Base-by-base conservation (phyloP, 805 yeast species). In the Candida arabinofermentans region DNA sequence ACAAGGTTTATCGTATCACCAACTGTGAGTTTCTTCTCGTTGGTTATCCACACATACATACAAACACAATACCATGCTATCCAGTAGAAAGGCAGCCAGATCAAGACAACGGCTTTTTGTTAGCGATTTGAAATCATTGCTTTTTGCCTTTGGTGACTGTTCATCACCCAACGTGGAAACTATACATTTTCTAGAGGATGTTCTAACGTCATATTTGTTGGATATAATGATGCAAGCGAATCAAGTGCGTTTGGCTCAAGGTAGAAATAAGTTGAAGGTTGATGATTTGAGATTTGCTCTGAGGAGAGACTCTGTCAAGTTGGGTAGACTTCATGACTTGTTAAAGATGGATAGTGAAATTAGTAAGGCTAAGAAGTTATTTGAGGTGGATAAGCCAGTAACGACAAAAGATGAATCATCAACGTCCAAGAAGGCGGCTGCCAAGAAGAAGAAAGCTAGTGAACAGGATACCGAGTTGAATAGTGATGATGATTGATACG, bases 111-210 rank as follows among this genome's bases (percentile, higher is more conserved):
- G 63, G 34, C 52, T 61, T 22, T 69, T 67, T 48, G 53, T 65
- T 21, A 60, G 56, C 36, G 73, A 77, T 46, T 65, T 81, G 24
- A 74, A 76, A 48, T 71, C 84, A 0, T 58, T 84, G 37, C 60
- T 84, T 41, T 84, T 77, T 49, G 89, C 89, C 0, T 83, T 74
- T 58, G 91, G 91, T 1, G 91, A 84, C 54, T 81, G 75, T 2
- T 63, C 75, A n/a, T 71, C 78, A 34, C 91, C 91, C 1, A 67
- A 77, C 34, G 71, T 75, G 10, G 86, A 82, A 43, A 79, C 86
- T 0, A 77, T 81, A 1, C 78, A 79, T 26, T 75, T 77, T 3
- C 55, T 84, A 24, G 91, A 84, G 50, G 91, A 84, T 47, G 69
- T 83, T 5, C 70, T 84, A 8, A 75, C 81, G 9, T 77, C 75